Percentiles rank a stretch among this genome's conserved stretches.
phyloP scores from a whole-genome alignment of 306 rosid genomes.

The Dalbergia oliveri region DNA sequence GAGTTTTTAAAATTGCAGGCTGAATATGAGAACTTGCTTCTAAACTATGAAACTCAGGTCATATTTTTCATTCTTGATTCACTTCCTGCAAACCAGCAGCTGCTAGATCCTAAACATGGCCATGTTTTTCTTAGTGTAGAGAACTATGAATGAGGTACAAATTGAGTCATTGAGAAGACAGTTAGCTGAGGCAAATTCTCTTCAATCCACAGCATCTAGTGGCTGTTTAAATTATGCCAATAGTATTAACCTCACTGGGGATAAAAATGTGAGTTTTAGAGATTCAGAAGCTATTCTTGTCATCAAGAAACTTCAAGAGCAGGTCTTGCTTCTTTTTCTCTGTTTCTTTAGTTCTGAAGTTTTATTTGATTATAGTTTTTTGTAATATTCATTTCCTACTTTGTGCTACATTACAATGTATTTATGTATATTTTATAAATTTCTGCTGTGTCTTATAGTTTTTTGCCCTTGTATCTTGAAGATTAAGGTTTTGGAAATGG shows the following conservation, averaged over 20 bases:
- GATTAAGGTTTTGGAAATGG: slow-evolving; percentile 83
- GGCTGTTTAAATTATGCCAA: slow-evolving; percentile 50
- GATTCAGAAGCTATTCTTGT: slow-evolving; percentile 79
- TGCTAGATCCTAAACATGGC: slow-evolving; percentile 12
- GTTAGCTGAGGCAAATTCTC: slow-evolving; percentile 56
- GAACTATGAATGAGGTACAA: slow-evolving; percentile 71
- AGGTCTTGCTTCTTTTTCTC: slow-evolving; percentile 54
- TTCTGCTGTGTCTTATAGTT: slow-evolving; percentile 13
- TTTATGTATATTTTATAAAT: not conserved
- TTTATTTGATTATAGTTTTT: slow-evolving; percentile 18
- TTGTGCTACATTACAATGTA: slow-evolving; percentile 39
- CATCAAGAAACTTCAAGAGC: slow-evolving; percentile 90
- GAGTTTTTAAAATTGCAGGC: slow-evolving; percentile 60
- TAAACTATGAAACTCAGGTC: slow-evolving; percentile 79
- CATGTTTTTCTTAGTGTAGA: slow-evolving; percentile 59
- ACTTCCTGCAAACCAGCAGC: slow-evolving; percentile 32
- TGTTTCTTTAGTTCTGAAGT: not conserved
- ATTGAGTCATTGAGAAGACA: slow-evolving; percentile 70
- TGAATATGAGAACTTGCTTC: slow-evolving; percentile 81
- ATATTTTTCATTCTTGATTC: slow-evolving; percentile 28
- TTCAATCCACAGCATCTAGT: slow-evolving; percentile 42
- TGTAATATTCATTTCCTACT: slow-evolving; percentile 24
- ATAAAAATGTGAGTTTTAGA: slow-evolving; percentile 54
- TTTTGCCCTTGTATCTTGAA: slow-evolving; percentile 46
- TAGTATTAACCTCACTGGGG: slow-evolving; percentile 53